phyloP scores from a whole-genome alignment of 768 basidiomycete genomes.

The Lentinula aciculospora region DNA sequence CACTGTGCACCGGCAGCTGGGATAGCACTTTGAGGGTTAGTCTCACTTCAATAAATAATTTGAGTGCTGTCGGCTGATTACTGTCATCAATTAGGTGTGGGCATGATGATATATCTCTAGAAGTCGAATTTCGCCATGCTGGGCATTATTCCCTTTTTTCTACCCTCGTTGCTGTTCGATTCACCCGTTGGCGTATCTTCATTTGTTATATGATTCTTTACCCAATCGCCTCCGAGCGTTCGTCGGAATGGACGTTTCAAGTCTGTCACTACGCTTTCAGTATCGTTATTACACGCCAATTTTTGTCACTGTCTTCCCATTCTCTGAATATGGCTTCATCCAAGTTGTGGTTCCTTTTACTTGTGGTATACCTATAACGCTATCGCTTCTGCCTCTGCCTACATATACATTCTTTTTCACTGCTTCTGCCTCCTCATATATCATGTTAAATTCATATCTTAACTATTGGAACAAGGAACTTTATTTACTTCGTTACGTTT shows the following conservation, averaged over 20 bases:
- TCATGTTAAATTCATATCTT: constrained; percentile 39
- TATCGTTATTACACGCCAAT: constrained; percentile 21
- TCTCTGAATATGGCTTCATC: constrained; percentile 14
- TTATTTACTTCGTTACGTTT: constrained; percentile 7
- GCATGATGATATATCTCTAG: constrained; percentile 55
- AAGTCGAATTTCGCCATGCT: neutral
- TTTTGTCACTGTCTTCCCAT: constrained; percentile 10
- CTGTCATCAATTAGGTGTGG: constrained; percentile 58
- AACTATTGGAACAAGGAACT: constrained; percentile 9
- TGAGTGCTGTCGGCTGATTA: constrained; percentile 10
- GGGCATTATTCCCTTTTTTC: constrained; percentile 10
- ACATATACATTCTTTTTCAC: constrained; percentile 23
- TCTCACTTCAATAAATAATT: constrained; percentile 1
- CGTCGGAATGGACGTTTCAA: constrained; percentile 43
- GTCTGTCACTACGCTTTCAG: constrained; percentile 55
- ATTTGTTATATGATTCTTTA: constrained; percentile 36
- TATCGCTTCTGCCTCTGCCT: constrained; percentile 26
- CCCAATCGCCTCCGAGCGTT: constrained; percentile 34
- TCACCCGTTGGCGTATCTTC: constrained; percentile 17
- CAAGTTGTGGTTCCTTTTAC: constrained; percentile 11
- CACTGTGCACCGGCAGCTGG: constrained; percentile 98
- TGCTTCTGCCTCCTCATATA: constrained; percentile 37
- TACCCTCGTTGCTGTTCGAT: constrained; percentile 12
- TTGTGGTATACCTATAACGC: constrained; percentile 32
- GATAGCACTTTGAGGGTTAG: constrained; percentile 92